Conservation (phyloP, 129 eudicot species). For the Sambucus nigra region DNA sequence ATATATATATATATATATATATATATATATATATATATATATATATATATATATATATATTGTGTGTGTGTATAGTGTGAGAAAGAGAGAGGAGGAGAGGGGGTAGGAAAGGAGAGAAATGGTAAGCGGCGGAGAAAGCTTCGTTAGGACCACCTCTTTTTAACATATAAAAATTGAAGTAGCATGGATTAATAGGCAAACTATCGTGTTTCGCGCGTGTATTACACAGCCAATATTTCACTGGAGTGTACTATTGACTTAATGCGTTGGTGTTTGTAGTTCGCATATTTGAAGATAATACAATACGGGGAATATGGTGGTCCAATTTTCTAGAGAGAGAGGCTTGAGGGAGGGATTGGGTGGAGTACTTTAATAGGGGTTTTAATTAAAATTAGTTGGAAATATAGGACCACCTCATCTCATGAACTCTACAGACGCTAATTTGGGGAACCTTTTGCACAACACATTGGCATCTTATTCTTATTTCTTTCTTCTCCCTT, state of each 20-base stretch:
- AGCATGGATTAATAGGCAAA: slow-evolving; percentile 11
- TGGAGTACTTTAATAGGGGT: slow-evolving; percentile 49
- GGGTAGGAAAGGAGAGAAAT: slow-evolving; percentile 8
- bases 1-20: no score
- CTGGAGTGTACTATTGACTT: slow-evolving; percentile 3
- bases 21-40: no score
- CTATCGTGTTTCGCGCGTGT: slow-evolving; percentile 37
- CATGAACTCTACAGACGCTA: slow-evolving; percentile 27
- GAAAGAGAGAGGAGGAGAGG: neutral
- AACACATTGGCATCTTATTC: slow-evolving; percentile 31
- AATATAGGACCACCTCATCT: slow-evolving; percentile 68
- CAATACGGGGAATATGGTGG: slow-evolving; percentile 33
- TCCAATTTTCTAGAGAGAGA: slow-evolving; percentile 31
- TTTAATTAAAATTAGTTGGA: slow-evolving; percentile 82
- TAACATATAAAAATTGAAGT: slow-evolving; percentile 20
- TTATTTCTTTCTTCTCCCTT: slow-evolving; percentile 6
- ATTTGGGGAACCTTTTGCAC: slow-evolving; percentile 26
- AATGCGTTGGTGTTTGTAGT: neutral
- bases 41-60: no score
- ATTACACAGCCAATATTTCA: slow-evolving; percentile 15
- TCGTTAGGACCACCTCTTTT: slow-evolving; percentile 50
- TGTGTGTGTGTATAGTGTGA: neutral
- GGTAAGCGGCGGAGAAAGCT: slow-evolving; percentile 38
- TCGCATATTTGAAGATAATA: slow-evolving; percentile 2
- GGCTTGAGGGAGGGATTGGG: slow-evolving; percentile 18